Evolutionary conservation across 1,139 yeast species (phyloP).

Genomic region (Yamadazyma triangularis): DNA sequence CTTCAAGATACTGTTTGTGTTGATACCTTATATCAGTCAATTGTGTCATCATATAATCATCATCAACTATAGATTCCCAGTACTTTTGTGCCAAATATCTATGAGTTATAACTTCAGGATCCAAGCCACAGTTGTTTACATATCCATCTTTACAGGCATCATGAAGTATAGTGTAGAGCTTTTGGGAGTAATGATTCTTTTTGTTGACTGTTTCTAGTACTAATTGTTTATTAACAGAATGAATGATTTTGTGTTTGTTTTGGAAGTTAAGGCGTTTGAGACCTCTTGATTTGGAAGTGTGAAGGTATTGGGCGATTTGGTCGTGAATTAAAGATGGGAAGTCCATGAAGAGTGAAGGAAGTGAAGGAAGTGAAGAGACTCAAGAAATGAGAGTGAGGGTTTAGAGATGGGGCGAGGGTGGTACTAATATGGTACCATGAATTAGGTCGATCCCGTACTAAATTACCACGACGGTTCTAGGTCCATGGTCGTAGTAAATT

Average conservation of each 20-base stretch:
- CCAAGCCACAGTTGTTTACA: constrained; percentile 7
- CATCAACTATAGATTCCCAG: constrained; percentile 3
- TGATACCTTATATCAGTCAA: constrained; percentile 4
- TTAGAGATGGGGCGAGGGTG: too few relatives aligned
- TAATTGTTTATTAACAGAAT: constrained; percentile 7
- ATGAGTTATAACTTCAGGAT: constrained; percentile 11
- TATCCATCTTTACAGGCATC: constrained; percentile 9
- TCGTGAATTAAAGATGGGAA: constrained; percentile 6
- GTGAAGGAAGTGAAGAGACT: too few relatives aligned
- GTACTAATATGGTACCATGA: too few relatives aligned
- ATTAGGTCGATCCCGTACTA: too few relatives aligned
- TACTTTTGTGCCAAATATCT: constrained; percentile 10
- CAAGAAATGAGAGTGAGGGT: too few relatives aligned
- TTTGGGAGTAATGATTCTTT: constrained; percentile 16
- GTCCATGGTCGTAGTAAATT: too few relatives aligned
- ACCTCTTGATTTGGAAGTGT: constrained; percentile 10
- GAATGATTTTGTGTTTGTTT: constrained; percentile 8
- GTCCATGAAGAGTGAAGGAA: too few relatives aligned
- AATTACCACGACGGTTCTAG: too few relatives aligned
- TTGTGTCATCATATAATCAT: constrained; percentile 2
- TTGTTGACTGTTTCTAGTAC: constrained; percentile 15
- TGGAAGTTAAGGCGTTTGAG: constrained; percentile 6
- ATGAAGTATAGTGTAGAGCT: constrained; percentile 16
- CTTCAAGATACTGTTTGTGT: constrained; percentile 6
- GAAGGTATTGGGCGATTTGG: constrained; percentile 12